Conservation (phyloP, 139 green algal species). For the Gonium pectorale region DNA sequence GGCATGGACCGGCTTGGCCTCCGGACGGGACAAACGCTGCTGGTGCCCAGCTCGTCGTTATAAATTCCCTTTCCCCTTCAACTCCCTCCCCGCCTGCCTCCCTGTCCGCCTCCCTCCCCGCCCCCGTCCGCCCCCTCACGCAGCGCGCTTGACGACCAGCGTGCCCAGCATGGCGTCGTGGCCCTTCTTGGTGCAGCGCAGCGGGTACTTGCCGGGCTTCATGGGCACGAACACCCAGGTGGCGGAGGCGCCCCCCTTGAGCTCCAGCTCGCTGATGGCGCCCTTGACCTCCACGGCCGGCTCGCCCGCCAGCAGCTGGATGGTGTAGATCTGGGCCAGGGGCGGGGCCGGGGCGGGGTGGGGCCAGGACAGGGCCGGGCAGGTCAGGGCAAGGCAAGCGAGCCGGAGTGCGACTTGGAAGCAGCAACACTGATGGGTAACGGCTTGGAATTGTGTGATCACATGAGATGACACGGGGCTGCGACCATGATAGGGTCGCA, state of each 20-base stretch:
- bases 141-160: constrained; percentile 14
- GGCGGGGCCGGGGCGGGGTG: too few species aligned
- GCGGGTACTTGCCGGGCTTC: constrained; percentile 54
- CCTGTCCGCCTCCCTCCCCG: background rate
- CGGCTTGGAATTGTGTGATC: too few species aligned
- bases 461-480: too few species aligned
- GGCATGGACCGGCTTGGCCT: too few species aligned
- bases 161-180: constrained; percentile 30
- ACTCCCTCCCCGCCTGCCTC: background rate
- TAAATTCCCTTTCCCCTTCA: background rate
- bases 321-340: constrained; percentile 21
- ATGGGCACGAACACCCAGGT: constrained; percentile 56
- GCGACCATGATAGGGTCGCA: too few species aligned
- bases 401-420: too few species aligned
- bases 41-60: too few species aligned
- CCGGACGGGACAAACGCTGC: too few species aligned
- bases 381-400: too few species aligned
- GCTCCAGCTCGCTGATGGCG: constrained; percentile 33
- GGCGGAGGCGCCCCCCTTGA: constrained; percentile 46
- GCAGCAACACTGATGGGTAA: too few species aligned
- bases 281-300: constrained; percentile 50
- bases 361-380: too few species aligned
- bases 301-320: constrained; percentile 46
- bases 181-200: constrained; percentile 50
- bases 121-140: background rate